Evolutionary conservation across 495 filamentous ascomycete genomes (phyloP), one percentile per base, ranked within the genome.

Genomic region (Clohesyomyces aquaticus): DNA sequence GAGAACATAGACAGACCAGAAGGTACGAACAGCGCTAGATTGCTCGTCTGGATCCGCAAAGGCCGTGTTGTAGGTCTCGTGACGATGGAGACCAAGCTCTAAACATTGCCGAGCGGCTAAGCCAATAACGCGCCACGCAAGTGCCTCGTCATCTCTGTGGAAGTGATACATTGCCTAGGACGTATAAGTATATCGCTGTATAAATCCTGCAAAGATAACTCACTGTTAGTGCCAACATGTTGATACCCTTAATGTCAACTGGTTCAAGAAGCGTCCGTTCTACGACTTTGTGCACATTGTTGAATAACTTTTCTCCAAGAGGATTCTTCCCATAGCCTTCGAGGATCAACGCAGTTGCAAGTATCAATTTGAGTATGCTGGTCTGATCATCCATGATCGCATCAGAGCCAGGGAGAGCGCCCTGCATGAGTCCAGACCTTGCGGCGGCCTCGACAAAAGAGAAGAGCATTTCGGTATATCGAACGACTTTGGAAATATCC

Each of bases 1-100:
- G 54, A 96, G 77, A 25, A 88, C 86, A 65, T 92, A 93, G 9
- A 89, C 81, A 0, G 88, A 78, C 91, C 91, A 96, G 70, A 96
- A 96, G 0, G 88, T 83, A 48, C 85, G 81, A 47, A 85, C 78
- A 1, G 86, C 83, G 46, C 81, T 78, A 28, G 78, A 74, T 49
- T 88, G 83, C 27, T 90, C 86, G 3, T 73, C 71, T 48, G 88
- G 82, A 51, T 84, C 81, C 8, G 85, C 79, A 60, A 82, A 79
- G 19, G 86, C 83, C 54, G 82, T 88, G n/a, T 83, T 75, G 61
- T 93, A 75, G 8, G 86, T 88, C 60, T 91, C 88, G 48, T 85
- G 80, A 21, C 89, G 81, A 73, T 96, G 91, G 21, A 96, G 77
- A 4, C 91, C 91, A 50, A 93, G 77, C 73, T 94, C 90, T 3